Base-by-base conservation (phyloP, 805 yeast species). In the Zygoascus bituminiphila region DNA sequence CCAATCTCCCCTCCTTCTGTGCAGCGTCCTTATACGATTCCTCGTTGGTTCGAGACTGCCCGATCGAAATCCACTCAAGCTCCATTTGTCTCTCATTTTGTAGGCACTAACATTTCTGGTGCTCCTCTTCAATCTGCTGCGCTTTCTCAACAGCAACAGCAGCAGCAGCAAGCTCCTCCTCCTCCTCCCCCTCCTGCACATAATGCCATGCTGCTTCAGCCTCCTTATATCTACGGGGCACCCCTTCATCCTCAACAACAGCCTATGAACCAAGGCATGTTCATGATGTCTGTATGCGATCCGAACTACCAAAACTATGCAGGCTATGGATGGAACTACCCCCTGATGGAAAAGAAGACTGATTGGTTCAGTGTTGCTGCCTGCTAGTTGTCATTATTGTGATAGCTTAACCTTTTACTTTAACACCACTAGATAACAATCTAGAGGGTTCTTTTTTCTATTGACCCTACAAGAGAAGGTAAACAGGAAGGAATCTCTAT, bases 11-110 rank as follows among this genome's bases (percentile, higher is more conserved):
- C 40, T 14, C 21, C 33, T 37, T 46, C 54, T 17, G 33, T 15
- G 4, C 33, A 45, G 15, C 41, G 57, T 20, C 52, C 58, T 14
- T 58, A 56, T 48, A 53, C 62, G 4, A 48, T 51, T 26, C 62
- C 62, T 14, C 53, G 55, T 26, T 58, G 62, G 62, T 58, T 51
- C 42, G 59, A 54, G 35, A 26, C 47, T 21, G 57, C 55, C 22
- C 37, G 48, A 29, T 29, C 33, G n/a, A 29, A 29, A 29, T 29
- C 33, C 7, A 15, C 15, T 35, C 17, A 44, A 40, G 33, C 47
- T 31, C 51, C 51, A 6, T 44, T 50, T 31, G 50, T 50, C 8
- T 57, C 61, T 9, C 53, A 53, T 49, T 57, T 55, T 42, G 59
- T 54, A 26, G 40, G 21, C 24, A 15, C 40, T 14, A 17, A 3